A percentile compares a stretch with the other conserved stretches of the same genome.
Evolutionary conservation across 1,284 basidiomycete species (phyloP).

Genomic region (Tilletia setariae): DNA sequence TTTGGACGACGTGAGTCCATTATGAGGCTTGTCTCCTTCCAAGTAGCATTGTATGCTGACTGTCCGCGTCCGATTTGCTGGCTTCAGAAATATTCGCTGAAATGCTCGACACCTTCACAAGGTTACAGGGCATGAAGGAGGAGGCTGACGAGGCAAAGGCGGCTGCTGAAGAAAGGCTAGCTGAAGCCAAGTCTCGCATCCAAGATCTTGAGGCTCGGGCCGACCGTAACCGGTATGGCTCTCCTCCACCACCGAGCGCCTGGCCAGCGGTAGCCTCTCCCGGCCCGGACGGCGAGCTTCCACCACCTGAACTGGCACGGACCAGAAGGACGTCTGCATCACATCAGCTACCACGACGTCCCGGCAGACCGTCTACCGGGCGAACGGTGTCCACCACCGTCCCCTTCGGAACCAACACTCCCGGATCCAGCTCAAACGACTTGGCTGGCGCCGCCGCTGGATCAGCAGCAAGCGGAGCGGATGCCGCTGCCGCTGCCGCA

Average conservation of each 20-base stretch:
- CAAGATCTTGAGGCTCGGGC: constrained; percentile 3
- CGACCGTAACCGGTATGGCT: neutral
- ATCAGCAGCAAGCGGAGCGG: neutral
- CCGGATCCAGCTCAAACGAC: constrained; percentile 5
- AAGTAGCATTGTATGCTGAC: neutral
- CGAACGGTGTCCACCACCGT: neutral
- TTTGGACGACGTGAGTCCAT: constrained; percentile 5
- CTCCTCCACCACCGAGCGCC: constrained; percentile 1
- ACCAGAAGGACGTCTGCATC: neutral
- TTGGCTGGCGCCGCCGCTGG: neutral
- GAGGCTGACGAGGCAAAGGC: constrained; percentile 5
- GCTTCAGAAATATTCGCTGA: constrained; percentile 8
- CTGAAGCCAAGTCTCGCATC: neutral
- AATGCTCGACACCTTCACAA: constrained; percentile 6
- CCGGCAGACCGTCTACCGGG: neutral
- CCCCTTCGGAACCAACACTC: neutral
- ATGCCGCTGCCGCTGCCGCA: neutral
- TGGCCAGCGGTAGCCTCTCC: neutral
- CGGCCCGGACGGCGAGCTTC: neutral
- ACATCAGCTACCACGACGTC: constrained; percentile 1
- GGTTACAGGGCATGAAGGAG: constrained; percentile 5
- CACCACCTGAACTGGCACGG: neutral
- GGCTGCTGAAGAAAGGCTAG: neutral
- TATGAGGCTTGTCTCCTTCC: neutral
- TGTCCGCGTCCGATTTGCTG: neutral